These are phyloP conservation scores for Mortierella antarctica DNA, from an alignment of 192 early-diverging fungal genomes.

Conservation along the genomic window DNA sequence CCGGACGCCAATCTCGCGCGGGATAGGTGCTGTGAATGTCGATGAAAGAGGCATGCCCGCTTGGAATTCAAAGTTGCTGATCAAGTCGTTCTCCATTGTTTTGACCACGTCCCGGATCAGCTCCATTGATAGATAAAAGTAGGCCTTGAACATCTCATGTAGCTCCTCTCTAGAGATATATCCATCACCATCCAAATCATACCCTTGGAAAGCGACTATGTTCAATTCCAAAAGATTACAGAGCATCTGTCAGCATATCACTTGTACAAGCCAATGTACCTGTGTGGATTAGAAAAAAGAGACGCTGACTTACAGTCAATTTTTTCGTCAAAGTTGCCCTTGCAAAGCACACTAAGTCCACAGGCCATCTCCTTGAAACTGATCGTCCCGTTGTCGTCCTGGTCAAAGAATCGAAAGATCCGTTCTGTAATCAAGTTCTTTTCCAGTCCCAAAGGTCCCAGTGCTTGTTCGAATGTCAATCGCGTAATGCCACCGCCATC, in stretches of 20 bases:
- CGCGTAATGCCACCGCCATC: slow-evolving; percentile 77
- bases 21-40: slow-evolving; percentile 88
- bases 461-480: slow-evolving; percentile 84
- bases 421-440: slow-evolving; percentile 88
- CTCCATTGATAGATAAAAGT: slow-evolving; percentile 90
- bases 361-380: slow-evolving; percentile 85
- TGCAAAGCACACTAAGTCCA: slow-evolving; percentile 84
- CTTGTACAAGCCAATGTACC: not conserved
- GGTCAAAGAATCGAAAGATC: slow-evolving; percentile 92
- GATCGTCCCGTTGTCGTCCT: slow-evolving; percentile 80
- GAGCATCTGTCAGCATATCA: not conserved
- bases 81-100: slow-evolving; percentile 88
- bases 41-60: slow-evolving; percentile 89
- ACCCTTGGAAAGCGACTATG: slow-evolving; percentile 88
- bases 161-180: slow-evolving; percentile 86
- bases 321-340: slow-evolving; percentile 91
- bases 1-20: slow-evolving; percentile 57
- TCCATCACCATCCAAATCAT: slow-evolving; percentile 91
- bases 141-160: slow-evolving; percentile 91
- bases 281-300: not conserved
- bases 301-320: slow-evolving; percentile 73
- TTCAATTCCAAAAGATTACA: not conserved
- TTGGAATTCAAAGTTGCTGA: slow-evolving; percentile 84
- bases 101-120: slow-evolving; percentile 90
- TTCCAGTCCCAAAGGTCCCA: slow-evolving; percentile 86